Conservation (phyloP, 2,329 filamentous ascomycete species). For the Sclerotinia borealis region DNA sequence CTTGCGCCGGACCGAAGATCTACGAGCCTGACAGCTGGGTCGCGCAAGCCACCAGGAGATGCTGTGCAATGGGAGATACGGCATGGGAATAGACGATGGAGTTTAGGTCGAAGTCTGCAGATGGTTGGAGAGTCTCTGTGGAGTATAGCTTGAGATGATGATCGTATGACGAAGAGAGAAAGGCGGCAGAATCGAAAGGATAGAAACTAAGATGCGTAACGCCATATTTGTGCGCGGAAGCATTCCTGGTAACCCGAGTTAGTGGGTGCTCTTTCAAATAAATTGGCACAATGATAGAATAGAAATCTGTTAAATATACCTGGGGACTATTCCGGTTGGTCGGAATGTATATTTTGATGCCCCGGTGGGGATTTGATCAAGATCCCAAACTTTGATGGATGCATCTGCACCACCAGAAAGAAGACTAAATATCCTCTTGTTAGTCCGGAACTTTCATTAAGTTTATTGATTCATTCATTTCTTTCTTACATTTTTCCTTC, state of each 20-base stretch:
- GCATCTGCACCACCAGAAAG: conserved; percentile 83
- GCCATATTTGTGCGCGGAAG: conserved; percentile 55
- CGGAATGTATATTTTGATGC: conserved; percentile 42
- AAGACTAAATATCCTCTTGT: conserved; percentile 44
- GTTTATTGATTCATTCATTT: background rate
- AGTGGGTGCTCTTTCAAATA: conserved; percentile 1
- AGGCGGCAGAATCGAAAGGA: conserved; percentile 68
- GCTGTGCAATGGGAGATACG: conserved; percentile 63
- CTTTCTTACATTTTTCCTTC: conserved; percentile 63
- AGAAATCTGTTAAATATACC: conserved; percentile 27
- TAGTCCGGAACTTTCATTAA: background rate
- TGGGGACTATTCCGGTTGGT: conserved; percentile 47
- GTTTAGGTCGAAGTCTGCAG: conserved; percentile 62
- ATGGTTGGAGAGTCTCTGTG: conserved; percentile 53
- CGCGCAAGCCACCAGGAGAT: conserved; percentile 79
- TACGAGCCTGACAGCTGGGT: conserved; percentile 79
- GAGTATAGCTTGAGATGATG: conserved; percentile 71
- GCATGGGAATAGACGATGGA: conserved; percentile 71
- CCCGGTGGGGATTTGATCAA: conserved; percentile 51
- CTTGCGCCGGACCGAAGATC: conserved; percentile 78
- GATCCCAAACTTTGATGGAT: conserved; percentile 80
- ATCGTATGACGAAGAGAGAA: conserved; percentile 73
- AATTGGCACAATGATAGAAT: background rate
- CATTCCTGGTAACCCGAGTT: conserved; percentile 12
- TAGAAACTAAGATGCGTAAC: conserved; percentile 74